phyloP scores from a whole-genome alignment of 345 rosid species.

The Salix suchowensis region DNA sequence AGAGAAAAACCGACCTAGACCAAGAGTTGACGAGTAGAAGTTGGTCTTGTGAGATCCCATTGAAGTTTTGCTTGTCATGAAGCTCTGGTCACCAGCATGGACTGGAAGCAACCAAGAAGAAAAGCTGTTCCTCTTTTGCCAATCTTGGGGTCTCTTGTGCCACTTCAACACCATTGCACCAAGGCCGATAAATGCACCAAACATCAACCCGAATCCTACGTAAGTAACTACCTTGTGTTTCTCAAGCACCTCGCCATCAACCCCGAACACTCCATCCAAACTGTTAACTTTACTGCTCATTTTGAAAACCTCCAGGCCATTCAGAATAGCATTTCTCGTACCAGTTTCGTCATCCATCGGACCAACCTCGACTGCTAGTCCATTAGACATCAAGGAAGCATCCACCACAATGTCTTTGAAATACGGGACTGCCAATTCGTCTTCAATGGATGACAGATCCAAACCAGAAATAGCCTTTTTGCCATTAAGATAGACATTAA shows the following conservation, averaged over 20 bases:
- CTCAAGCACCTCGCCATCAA: constrained; percentile 40
- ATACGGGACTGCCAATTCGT: constrained; percentile 46
- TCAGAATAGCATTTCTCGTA: constrained; percentile 49
- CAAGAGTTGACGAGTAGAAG: constrained; percentile 48
- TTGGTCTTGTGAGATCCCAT: constrained; percentile 52
- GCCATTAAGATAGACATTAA: constrained; percentile 61
- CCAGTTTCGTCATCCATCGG: constrained; percentile 59
- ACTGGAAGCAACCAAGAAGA: constrained; percentile 83
- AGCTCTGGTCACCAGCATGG: constrained; percentile 62
- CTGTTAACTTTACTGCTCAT: constrained; percentile 70
- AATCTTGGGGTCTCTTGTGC: constrained; percentile 80
- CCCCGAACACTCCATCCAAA: constrained; percentile 76
- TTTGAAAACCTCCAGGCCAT: constrained; percentile 68
- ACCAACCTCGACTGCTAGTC: constrained; percentile 54
- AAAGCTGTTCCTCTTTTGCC: constrained; percentile 75
- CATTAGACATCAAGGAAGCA: constrained; percentile 35
- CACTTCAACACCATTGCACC: constrained; percentile 80
- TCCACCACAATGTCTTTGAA: constrained; percentile 72
- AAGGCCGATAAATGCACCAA: constrained; percentile 74
- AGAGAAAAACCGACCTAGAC: constrained; percentile 67
- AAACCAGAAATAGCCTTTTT: constrained; percentile 61
- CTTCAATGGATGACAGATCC: constrained; percentile 52
- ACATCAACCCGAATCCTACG: constrained; percentile 85
- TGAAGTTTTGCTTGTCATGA: constrained; percentile 58
- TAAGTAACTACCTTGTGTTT: constrained; percentile 52